phyloP scores from a whole-genome alignment of 1,284 basidiomycete species.

The Tausonia pullulans region DNA sequence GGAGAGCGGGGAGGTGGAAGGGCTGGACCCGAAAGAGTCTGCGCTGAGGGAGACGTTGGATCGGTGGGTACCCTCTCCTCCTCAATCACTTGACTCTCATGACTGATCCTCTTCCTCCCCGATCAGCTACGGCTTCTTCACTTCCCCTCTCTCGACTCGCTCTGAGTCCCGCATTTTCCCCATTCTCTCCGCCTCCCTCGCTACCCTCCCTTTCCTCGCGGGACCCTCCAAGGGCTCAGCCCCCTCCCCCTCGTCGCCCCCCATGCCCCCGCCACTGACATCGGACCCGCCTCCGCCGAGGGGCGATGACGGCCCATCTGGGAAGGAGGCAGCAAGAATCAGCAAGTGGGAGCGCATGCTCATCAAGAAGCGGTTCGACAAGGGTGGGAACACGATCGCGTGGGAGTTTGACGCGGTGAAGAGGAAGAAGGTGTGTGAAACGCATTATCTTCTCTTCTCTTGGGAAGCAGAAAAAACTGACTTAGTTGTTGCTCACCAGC shows the following conservation, averaged over 20 bases:
- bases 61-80: slow-evolving; percentile 44
- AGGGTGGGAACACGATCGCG: slow-evolving; percentile 59
- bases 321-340: slow-evolving; percentile 58
- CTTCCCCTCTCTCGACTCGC: slow-evolving; percentile 43
- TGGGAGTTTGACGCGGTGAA: slow-evolving; percentile 60
- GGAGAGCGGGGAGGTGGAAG: slow-evolving; percentile 37
- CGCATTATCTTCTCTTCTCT: neutral
- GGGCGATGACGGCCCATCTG: neutral
- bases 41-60: slow-evolving; percentile 60
- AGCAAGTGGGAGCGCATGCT: slow-evolving; percentile 86
- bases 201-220: slow-evolving; percentile 46
- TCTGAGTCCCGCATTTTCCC: slow-evolving; percentile 36
- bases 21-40: slow-evolving; percentile 26
- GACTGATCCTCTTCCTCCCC: slow-evolving; percentile 64
- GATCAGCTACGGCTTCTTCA: slow-evolving; percentile 77
- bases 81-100: neutral
- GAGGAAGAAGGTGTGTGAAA: slow-evolving; percentile 42
- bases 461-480: neutral
- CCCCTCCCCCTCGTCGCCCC: slow-evolving; percentile 28
- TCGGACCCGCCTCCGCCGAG: slow-evolving; percentile 16
- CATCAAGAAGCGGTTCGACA: slow-evolving; percentile 47
- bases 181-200: slow-evolving; percentile 51
- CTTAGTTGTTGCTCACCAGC: slow-evolving; percentile 19
- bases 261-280: slow-evolving; percentile 35
- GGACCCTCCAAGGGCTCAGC: slow-evolving; percentile 38